Evolutionary conservation across 352 stramenopile species (phyloP), one percentile per base, ranked within the genome.

Genomic region (Pythium vanterpoolii): DNA sequence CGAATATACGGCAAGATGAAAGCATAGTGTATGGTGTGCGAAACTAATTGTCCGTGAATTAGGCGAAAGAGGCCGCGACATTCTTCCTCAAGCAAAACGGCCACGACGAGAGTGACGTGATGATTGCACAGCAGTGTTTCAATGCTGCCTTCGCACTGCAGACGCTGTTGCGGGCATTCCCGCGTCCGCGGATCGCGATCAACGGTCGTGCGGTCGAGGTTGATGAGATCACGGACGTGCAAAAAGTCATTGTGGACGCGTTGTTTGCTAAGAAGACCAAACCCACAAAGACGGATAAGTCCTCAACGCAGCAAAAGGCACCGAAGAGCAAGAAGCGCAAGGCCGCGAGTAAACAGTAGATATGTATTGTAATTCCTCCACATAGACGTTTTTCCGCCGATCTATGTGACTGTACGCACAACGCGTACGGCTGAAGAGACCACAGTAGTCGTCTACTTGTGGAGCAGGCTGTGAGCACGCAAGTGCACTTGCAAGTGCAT

Each of bases 401-500:
- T 51, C 42, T 26, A 27, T 60, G 42, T 51, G 44, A 52, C 42
- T 53, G 45, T 44, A 53, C 45, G 24, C 50, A 58, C 34, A 11
- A 3, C 14, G 1, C 13, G 19, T 42, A 18, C 10, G 2, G 34
- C 6, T 42, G 34, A 21, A 42, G n/a, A n/a, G n/a, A n/a, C n/a
- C n/a, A n/a, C n/a, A n/a, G n/a, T 42, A 18, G 19, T 16, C 19
- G 34, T 42, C 34, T 9, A 42, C 13, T 18, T 18, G 5, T 42
- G 13, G 34, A 42, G 34, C 14, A 42, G 3, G 14, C 11, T 42
- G 34, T 42, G 77, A 1, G 76, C 71, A 39, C 80, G 80, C 16
- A 90, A 56, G 60, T 89, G 81, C 4, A 90, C 78, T 62, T 89
- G 77, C n/a, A 92, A 53, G 45, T 89, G 69, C 78, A 92, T 84